Base-by-base conservation (phyloP, 176 grass and related monocot genomes). In the Lolium multiflorum region DNA sequence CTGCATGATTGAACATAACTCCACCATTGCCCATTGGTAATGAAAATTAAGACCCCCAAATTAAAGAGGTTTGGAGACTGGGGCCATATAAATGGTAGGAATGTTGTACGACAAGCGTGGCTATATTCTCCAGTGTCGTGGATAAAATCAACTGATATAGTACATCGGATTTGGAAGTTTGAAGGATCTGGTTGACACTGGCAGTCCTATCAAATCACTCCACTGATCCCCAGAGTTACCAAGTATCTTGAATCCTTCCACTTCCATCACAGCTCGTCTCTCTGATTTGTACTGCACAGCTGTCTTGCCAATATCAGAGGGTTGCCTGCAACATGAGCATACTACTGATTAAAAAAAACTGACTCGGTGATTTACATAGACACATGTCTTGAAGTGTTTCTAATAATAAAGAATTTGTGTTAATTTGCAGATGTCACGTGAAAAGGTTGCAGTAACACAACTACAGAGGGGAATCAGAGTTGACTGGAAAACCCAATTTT, bases 131-230 rank as follows among this genome's bases (percentile, higher is more conserved):
- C 50, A 39, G 9, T 4, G 0, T 35, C 48, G 24, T 46, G 24
- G 28, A 65, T 17, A 41, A 72, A 82, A 39, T 96, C 83, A 98
- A 67, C 88, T 68, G 71, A 96, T 78, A 63, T 91, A 94, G 58
- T 98, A 98, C 91, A 98, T 95, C 76, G 96, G 96, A 77, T 98
- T 98, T 24, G 91, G 96, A 25, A 98, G 91, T 38, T 98, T 98
- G 90, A 98, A 96, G 50, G 94, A 98, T 86, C 97, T 89, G 2
- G 58, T 83, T 21, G 94, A 94, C 84, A 92, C 88, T 51, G 97
- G 92, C 7, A 83, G 84, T 51, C 97, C 93, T 38, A 92, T 26
- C 71, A 98, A 83, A 79, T 98, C 97, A 55, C 97, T 96, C 97
- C 97, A 98, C 73, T 98, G 97, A 84, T 98, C 92, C 17, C 96